Evolutionary conservation across 2,329 filamentous ascomycete species (phyloP), one percentile per base, ranked within the genome.

Genomic region (Ophiosphaerella korrae): DNA sequence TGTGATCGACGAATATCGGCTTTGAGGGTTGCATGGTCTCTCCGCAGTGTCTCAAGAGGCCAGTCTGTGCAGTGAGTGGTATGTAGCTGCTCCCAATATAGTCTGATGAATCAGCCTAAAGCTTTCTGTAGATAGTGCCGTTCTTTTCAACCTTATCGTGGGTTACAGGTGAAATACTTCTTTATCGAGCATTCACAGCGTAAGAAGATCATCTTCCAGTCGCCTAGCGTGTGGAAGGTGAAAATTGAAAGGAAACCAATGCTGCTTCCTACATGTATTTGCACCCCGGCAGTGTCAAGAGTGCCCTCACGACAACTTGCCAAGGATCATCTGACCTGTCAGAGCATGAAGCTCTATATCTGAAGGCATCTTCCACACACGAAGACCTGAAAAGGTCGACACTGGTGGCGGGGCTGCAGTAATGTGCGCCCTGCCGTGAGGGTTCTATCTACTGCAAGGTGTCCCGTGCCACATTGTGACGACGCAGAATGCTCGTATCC

Each of bases 321-420:
- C 66, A 67, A 31, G 66, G 64, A 54, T 60, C 60, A 51, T 45
- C 21, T 45, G 58, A 62, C 50, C 64, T 69, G 50, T 62, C 61
- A 49, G 53, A 62, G 58, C 50, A 37, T 43, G 7, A 52, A 43
- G 39, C 57, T 59, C 50, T 42, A 63, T 57, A 55, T 62, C 66
- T 60, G 60, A 50, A 64, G 64, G 64, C 58, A 41, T 68, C 65
- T 62, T 60, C 59, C 58, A 64, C 62, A 31, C 57, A 33, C 50
- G 49, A 50, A 43, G 42, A 45, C 58, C 63, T 64, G 47, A 66
- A 35, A 66, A 66, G 60, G 57, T 39, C 26, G 51, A 49, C 61
- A 62, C 61, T 53, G 60, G 61, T 63, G 55, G 57, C 50, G 63
- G 63, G 60, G 60, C 38, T 51, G 35, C 58, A 56, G 11, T 13